Percentiles rank a stretch among this genome's conserved stretches.
phyloP scores from a whole-genome alignment of 2,329 filamentous ascomycete genomes.

The Fusarium sp. region DNA sequence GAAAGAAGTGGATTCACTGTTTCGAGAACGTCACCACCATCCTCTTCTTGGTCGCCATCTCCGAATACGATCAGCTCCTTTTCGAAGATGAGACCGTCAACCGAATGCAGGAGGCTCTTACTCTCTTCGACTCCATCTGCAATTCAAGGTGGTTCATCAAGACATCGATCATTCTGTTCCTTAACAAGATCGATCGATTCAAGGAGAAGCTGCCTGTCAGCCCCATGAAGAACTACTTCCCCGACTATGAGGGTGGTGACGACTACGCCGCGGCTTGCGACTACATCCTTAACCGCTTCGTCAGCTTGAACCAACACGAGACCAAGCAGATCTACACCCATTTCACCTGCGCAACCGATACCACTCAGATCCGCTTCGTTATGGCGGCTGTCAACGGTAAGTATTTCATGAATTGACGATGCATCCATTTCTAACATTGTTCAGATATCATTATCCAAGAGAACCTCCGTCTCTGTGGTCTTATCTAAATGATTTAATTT shows the following conservation, averaged over 20 bases:
- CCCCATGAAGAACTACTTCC: conserved; percentile 90
- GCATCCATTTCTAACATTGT: conserved; percentile 54
- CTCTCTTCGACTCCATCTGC: conserved; percentile 87
- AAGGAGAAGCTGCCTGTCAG: conserved; percentile 85
- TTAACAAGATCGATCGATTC: conserved; percentile 92
- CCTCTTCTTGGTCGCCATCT: conserved; percentile 95
- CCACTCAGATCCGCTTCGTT: conserved; percentile 98
- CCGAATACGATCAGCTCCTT: conserved; percentile 94
- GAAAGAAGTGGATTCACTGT: conserved; percentile 99
- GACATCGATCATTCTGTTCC: conserved; percentile 87
- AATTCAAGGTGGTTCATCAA: conserved; percentile 92
- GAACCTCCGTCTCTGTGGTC: conserved; percentile 94
- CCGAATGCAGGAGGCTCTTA: conserved; percentile 91
- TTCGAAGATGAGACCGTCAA: conserved; percentile 98
- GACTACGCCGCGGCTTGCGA: conserved; percentile 97
- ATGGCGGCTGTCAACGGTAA: conserved; percentile 99
- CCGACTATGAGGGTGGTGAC: conserved; percentile 92
- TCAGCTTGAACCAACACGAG: conserved; percentile 98
- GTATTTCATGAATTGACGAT: conserved; percentile 46
- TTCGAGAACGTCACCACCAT: conserved; percentile 98
- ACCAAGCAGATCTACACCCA: conserved; percentile 99
- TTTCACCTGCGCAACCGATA: conserved; percentile 98
- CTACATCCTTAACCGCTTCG: conserved; percentile 98
- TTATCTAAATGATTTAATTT: conserved; percentile 77
- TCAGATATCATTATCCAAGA: conserved; percentile 99